Percentiles rank a stretch among this genome's conserved stretches.
These are phyloP conservation scores for Cryptosporidium muris DNA, from an alignment of 169 alveolate species.

Conservation along the genomic window DNA sequence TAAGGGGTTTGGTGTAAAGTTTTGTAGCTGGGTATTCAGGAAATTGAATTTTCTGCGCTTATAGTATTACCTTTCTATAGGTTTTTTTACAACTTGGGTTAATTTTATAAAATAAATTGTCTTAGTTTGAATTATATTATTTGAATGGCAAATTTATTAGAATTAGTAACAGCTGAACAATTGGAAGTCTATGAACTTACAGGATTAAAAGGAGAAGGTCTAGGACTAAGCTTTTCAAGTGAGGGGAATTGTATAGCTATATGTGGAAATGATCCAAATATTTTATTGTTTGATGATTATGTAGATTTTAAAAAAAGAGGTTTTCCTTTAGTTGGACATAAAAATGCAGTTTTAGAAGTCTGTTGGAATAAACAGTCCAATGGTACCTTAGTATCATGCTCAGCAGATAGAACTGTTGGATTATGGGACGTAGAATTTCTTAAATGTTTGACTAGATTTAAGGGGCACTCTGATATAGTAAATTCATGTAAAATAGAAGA, in stretches of 20 bases:
- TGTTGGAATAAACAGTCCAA: slow-evolving; percentile 45
- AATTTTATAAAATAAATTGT: too few species aligned
- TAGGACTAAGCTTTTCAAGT: slow-evolving; percentile 22
- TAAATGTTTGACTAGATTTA: slow-evolving; percentile 29
- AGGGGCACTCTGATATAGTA: slow-evolving; percentile 56
- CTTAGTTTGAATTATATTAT: too few species aligned
- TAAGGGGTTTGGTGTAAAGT: too few species aligned
- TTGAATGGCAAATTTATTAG: too few species aligned
- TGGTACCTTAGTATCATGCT: slow-evolving; percentile 30
- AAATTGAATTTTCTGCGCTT: too few species aligned
- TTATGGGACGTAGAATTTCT: slow-evolving; percentile 43
- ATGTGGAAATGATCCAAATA: slow-evolving; percentile 49
- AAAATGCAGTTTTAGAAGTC: slow-evolving; percentile 51
- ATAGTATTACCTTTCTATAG: too few species aligned
- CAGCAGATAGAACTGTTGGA: slow-evolving; percentile 67
- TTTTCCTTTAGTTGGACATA: slow-evolving; percentile 34
- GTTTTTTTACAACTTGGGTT: too few species aligned
- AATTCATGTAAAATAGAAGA: slow-evolving; percentile 36
- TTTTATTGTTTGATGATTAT: slow-evolving; percentile 22
- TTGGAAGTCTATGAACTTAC: slow-evolving; percentile 62
- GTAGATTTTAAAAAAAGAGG: slow-evolving; percentile 3
- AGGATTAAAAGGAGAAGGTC: slow-evolving; percentile 55
- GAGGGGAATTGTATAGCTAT: slow-evolving; percentile 43
- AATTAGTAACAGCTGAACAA: too few species aligned
- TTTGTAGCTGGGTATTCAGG: too few species aligned